Evolutionary conservation across 2,329 filamentous ascomycete species (phyloP).

Genomic region (Xylariales sp.): DNA sequence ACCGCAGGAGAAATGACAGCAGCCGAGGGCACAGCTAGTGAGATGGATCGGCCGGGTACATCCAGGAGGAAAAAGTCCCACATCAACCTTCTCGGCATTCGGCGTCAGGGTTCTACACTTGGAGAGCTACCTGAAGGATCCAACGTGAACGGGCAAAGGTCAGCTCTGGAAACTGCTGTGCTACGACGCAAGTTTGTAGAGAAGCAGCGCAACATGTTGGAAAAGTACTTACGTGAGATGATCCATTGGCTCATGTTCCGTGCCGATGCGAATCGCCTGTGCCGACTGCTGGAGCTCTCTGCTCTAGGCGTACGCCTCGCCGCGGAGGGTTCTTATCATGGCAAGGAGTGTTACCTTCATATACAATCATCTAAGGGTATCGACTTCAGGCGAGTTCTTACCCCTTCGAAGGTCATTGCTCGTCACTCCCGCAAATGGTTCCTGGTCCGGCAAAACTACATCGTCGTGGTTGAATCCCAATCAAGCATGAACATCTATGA

Average conservation of each 20-base stretch:
- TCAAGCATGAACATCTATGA: constrained; percentile 99
- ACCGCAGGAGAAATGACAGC: constrained; percentile 42
- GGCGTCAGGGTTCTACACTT: constrained; percentile 48
- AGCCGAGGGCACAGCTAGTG: constrained; percentile 64
- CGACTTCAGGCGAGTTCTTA: constrained; percentile 78
- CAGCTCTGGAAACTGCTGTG: constrained; percentile 52
- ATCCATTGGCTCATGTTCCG: constrained; percentile 96
- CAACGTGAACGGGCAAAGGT: constrained; percentile 37
- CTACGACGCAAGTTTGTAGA: constrained; percentile 66
- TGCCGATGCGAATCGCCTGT: constrained; percentile 90
- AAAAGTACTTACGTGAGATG: constrained; percentile 88
- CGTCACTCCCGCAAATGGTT: constrained; percentile 96
- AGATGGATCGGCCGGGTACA: constrained; percentile 52
- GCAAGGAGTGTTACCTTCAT: constrained; percentile 91
- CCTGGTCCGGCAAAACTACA: constrained; percentile 92
- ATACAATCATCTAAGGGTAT: constrained; percentile 89
- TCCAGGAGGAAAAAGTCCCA: constrained; percentile 45
- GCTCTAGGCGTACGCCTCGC: constrained; percentile 90
- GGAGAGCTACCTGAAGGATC: constrained; percentile 43
- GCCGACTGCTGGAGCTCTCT: constrained; percentile 92
- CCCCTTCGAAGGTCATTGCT: constrained; percentile 71
- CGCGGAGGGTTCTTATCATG: constrained; percentile 93
- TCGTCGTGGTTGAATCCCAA: constrained; percentile 96
- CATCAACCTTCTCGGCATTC: constrained; percentile 43
- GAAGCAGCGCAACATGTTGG: constrained; percentile 77